A percentile compares a stretch with the other conserved stretches of the same genome.
Conservation (phyloP, 768 basidiomycete genomes). For the Rossbeevera mucosa region DNA sequence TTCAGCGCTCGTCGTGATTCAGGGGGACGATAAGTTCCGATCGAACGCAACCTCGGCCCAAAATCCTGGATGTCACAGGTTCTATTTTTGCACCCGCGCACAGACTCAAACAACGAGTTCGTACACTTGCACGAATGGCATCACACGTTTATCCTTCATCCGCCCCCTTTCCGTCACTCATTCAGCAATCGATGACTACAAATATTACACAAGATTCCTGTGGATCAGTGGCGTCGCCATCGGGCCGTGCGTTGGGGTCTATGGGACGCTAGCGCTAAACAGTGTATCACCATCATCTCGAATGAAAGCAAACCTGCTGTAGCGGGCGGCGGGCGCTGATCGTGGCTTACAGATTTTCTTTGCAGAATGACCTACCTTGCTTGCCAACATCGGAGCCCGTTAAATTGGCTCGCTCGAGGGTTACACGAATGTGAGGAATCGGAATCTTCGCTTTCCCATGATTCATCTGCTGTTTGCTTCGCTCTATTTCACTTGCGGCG, state of each 20-base stretch:
- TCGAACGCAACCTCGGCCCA: slow-evolving; percentile 76
- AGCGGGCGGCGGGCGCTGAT: background rate
- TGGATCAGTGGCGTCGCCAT: background rate
- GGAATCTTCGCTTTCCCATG: background rate
- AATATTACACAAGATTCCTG: background rate
- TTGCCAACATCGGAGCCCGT: background rate
- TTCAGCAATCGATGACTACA: background rate
- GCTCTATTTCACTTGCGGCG: background rate
- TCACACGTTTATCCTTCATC: slow-evolving; percentile 92
- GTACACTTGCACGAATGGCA: slow-evolving; percentile 91
- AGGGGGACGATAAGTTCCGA: too few relatives aligned
- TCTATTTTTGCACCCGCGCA: too few relatives aligned
- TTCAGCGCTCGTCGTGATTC: too few relatives aligned
- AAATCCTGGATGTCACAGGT: too few relatives aligned
- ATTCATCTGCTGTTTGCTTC: background rate
- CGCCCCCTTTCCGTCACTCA: slow-evolving; percentile 65
- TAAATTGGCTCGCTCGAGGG: background rate
- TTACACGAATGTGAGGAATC: background rate
- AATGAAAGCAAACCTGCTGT: background rate
- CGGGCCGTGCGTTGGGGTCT: background rate
- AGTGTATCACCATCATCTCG: background rate
- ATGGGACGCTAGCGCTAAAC: background rate
- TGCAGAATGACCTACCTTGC: background rate
- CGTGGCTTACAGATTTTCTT: background rate
- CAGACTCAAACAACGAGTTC: too few relatives aligned